A percentile compares a stretch with the other conserved stretches of the same genome.
These are phyloP conservation scores for Trametes villosa DNA, from an alignment of 768 basidiomycete species.

Conservation along the genomic window DNA sequence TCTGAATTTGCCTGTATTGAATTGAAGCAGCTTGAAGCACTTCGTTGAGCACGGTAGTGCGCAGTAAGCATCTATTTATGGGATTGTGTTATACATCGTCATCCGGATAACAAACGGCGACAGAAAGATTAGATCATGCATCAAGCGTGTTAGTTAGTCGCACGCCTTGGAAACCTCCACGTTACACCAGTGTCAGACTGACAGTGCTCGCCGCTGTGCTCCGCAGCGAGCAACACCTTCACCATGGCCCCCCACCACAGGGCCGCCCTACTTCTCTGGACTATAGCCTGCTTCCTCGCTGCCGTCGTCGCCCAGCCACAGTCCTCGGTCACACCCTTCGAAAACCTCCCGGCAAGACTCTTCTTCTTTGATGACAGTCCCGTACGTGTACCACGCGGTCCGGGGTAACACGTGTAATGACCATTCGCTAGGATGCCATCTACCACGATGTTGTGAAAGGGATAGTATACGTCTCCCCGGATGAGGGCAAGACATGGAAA, in stretches of 20 bases:
- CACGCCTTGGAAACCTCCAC: constrained; percentile 11
- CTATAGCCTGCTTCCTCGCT: constrained; percentile 16
- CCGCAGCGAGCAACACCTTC: constrained; percentile 26
- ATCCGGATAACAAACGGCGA: too few species aligned
- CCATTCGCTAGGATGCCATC: constrained; percentile 58
- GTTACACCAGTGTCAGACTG: constrained; percentile 5
- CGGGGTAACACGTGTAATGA: constrained; percentile 5
- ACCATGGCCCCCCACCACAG: constrained; percentile 31
- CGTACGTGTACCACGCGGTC: constrained; percentile 50
- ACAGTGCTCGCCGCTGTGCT: constrained; percentile 21
- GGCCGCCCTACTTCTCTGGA: constrained; percentile 29
- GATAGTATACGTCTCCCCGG: constrained; percentile 74
- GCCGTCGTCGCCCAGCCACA: constrained; percentile 44
- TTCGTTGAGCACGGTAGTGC: too few species aligned
- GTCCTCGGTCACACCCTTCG: constrained; percentile 56
- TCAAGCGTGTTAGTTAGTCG: too few species aligned
- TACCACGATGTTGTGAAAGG: constrained; percentile 78
- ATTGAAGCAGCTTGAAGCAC: too few species aligned
- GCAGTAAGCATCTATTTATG: too few species aligned
- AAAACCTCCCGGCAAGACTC: constrained; percentile 72
- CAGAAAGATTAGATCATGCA: too few species aligned
- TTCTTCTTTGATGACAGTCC: constrained; percentile 95
- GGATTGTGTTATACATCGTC: too few species aligned
- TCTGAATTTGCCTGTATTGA: too few species aligned
- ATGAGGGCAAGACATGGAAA: constrained; percentile 84